A percentile compares a stretch with the other conserved stretches of the same genome.
phyloP scores from a whole-genome alignment of 2,329 filamentous ascomycete species.

The Metarhizium robertsii region DNA sequence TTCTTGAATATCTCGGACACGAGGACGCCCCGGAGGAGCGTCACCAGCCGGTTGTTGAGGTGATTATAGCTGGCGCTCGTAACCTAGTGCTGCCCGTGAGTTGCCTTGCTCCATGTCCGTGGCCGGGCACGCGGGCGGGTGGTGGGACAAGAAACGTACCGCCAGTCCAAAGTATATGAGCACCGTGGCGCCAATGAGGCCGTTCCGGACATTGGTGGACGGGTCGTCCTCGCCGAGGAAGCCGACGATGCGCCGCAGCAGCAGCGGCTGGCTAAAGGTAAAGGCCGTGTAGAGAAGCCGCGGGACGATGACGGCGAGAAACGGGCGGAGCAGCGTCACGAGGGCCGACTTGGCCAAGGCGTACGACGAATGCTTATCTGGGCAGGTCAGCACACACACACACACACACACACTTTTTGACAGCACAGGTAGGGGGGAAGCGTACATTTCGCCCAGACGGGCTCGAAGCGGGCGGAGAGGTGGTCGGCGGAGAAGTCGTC shows the following conservation, averaged over 20 bases:
- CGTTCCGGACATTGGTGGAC: slow-evolving; percentile 15
- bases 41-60: slow-evolving; percentile 20
- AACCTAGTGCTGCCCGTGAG: background rate
- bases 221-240: slow-evolving; percentile 14
- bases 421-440: background rate
- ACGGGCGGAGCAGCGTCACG: slow-evolving; percentile 6
- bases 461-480: background rate
- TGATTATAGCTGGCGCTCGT: slow-evolving; percentile 18
- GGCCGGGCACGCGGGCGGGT: slow-evolving; percentile 14
- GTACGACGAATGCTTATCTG: slow-evolving; percentile 2
- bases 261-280: slow-evolving; percentile 30
- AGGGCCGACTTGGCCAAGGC: slow-evolving; percentile 7
- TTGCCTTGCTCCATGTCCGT: background rate
- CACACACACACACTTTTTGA: no score
- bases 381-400: background rate
- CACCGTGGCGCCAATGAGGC: slow-evolving; percentile 28
- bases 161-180: slow-evolving; percentile 33
- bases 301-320: slow-evolving; percentile 16
- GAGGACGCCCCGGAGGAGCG: slow-evolving; percentile 21
- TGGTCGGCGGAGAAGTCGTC: slow-evolving; percentile 3
- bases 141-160: slow-evolving; percentile 16
- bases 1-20: slow-evolving; percentile 39
- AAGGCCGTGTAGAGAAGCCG: slow-evolving; percentile 21
- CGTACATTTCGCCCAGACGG: slow-evolving; percentile 1
- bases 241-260: slow-evolving; percentile 22